Conservation (phyloP, 352 stramenopile genomes). For the Globisporangium sylvaticum region DNA sequence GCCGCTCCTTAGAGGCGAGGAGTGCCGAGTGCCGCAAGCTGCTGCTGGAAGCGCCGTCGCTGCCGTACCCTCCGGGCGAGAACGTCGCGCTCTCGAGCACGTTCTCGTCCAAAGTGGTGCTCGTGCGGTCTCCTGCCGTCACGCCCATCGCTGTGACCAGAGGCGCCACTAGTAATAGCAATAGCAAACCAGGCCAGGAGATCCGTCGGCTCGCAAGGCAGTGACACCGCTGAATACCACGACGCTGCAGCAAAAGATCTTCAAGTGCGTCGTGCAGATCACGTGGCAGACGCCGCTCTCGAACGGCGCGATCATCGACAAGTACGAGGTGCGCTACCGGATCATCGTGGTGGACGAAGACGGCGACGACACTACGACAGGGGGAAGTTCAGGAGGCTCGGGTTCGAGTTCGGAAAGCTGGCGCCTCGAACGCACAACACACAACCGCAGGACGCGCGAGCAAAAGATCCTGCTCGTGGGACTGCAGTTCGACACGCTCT, state of each 20-base stretch:
- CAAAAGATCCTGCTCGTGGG: conserved; percentile 38
- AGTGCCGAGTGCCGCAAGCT: conserved; percentile 41
- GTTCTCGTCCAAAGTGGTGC: conserved; percentile 37
- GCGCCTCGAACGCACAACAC: conserved; percentile 31
- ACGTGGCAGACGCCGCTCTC: conserved; percentile 58
- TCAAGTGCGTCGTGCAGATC: conserved; percentile 48
- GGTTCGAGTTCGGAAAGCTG: conserved; percentile 22
- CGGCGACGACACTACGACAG: conserved; percentile 14
- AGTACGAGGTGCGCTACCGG: conserved; percentile 65
- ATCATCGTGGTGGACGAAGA: conserved; percentile 28
- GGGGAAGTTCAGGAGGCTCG: not conserved
- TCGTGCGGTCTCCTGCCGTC: conserved; percentile 21
- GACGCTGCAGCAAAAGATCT: conserved; percentile 42
- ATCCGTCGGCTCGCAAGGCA: not conserved
- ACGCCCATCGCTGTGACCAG: conserved; percentile 14
- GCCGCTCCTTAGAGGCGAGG: not conserved
- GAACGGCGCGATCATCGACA: conserved; percentile 67
- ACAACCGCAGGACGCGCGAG: conserved; percentile 39
- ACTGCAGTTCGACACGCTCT: conserved; percentile 55
- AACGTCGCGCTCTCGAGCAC: conserved; percentile 34
- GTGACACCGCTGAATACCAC: not conserved
- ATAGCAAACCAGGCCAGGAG: not conserved
- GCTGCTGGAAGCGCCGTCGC: conserved; percentile 28
- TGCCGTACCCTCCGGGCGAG: conserved; percentile 26
- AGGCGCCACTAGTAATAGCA: not conserved